Evolutionary conservation across 495 filamentous ascomycete genomes (phyloP), one percentile per base, ranked within the genome.

Genomic region (Rhizodiscina lignyota): DNA sequence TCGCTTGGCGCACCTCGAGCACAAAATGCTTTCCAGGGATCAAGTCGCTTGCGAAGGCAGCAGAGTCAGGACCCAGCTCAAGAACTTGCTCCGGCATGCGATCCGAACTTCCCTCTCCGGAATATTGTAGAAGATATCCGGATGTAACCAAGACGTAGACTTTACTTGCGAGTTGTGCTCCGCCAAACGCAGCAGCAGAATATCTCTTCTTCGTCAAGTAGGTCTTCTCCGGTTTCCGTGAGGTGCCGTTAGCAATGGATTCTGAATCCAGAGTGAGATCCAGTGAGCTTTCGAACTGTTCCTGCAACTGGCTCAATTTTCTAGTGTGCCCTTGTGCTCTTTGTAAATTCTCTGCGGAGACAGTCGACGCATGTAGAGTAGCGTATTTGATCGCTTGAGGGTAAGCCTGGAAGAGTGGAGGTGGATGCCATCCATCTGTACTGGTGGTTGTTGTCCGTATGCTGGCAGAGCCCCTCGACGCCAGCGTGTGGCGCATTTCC

Each of bases 1-100:
- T 68, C 15, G 68, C 64, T 32, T 86, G 77, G n/a, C 79, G 83
- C 11, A 96, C 69, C 47, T 94, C 89, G 34, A 97, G 49, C 2
- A 97, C 89, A 72, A 77, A 94, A 44, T 87, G 89, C 41, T 77
- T 78, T 18, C 89, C 89, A 0, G 86, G 84, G 41, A 97, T 89
- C 2, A 79, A 70, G 55, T 97, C 89, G 44, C 77, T 93, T 0
- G 80, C 89, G 60, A 92, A 97, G 15, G 89, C 89, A 10, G 84
- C 84, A 4, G 89, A 93, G 13, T 83, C 71, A 39, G 77, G 78
- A 1, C 79, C 79, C 18, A 97, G 61, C 23, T 79, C 76, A 45
- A 96, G 59, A 45, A 89, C 68, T 57, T 80, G 86, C 56, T 97
- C 89, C 0, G 89, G 89, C 0, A 83, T 48, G 31, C 89, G 66